These are phyloP conservation scores for Yamadazyma epiphylla DNA, from an alignment of 1,139 yeast genomes.

Conservation along the genomic window DNA sequence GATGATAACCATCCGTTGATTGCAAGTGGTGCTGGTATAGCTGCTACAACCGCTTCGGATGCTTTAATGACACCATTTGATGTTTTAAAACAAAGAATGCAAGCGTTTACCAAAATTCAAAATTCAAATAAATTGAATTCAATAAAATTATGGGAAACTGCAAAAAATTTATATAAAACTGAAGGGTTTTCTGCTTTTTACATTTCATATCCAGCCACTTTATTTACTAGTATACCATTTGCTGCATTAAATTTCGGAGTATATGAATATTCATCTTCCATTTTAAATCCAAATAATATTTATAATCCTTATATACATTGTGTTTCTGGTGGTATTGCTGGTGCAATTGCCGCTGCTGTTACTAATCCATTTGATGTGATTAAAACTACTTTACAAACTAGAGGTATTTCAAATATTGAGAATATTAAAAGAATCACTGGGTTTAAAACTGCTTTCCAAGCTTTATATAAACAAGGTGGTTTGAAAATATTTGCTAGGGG, in stretches of 20 bases:
- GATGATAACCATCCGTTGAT: constrained; percentile 74
- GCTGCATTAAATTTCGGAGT: constrained; percentile 93
- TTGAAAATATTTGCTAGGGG: constrained; percentile 75
- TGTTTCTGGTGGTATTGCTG: constrained; percentile 91
- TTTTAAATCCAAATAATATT: constrained; percentile 70
- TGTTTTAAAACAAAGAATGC: constrained; percentile 77
- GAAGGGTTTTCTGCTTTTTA: constrained; percentile 88
- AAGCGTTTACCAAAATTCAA: constrained; percentile 21
- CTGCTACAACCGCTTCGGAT: constrained; percentile 90
- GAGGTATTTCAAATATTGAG: constrained; percentile 50
- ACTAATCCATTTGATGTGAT: constrained; percentile 96
- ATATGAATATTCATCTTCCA: constrained; percentile 76
- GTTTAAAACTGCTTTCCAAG: constrained; percentile 66
- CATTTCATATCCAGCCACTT: constrained; percentile 91
- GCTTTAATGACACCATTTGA: constrained; percentile 98
- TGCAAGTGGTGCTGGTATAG: constrained; percentile 87
- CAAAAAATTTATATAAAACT: constrained; percentile 50
- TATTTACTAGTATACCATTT: constrained; percentile 90
- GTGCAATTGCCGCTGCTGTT: constrained; percentile 93
- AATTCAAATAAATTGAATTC: constrained; percentile 14
- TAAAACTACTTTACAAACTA: constrained; percentile 85
- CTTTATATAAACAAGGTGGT: constrained; percentile 67
- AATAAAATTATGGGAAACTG: constrained; percentile 31
- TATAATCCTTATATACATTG: constrained; percentile 94
- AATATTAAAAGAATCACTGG: constrained; percentile 62